These are phyloP conservation scores for Nemania sp. DNA, from an alignment of 2,329 filamentous ascomycete genomes.

Conservation along the genomic window DNA sequence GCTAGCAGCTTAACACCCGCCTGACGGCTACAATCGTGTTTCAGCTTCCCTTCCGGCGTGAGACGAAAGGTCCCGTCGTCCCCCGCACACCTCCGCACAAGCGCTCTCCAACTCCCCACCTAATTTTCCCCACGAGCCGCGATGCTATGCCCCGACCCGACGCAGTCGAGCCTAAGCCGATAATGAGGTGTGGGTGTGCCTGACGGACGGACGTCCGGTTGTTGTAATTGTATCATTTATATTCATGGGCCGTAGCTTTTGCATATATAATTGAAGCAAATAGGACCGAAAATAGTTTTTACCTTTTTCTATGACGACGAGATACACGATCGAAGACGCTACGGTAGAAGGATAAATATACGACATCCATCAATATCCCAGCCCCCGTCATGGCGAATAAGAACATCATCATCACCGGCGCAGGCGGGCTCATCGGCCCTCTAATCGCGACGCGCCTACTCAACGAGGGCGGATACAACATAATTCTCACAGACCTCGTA, in stretches of 20 bases:
- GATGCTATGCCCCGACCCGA: slow-evolving; percentile 10
- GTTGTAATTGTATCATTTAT: too few species aligned
- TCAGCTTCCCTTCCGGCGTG: background rate
- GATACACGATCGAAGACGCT: too few species aligned
- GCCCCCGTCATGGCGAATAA: slow-evolving; percentile 35
- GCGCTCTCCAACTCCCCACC: slow-evolving; percentile 9
- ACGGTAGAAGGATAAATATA: background rate
- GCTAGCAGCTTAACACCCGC: too few species aligned
- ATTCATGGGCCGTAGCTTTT: too few species aligned
- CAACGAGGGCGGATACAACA: slow-evolving; percentile 43
- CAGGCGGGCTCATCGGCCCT: slow-evolving; percentile 41
- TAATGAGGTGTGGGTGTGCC: background rate
- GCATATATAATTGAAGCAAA: too few species aligned
- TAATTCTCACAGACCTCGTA: slow-evolving; percentile 57
- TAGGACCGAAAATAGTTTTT: too few species aligned
- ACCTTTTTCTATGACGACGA: too few species aligned
- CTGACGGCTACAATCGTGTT: too few species aligned
- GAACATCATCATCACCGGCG: slow-evolving; percentile 43
- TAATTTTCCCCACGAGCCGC: slow-evolving; percentile 20
- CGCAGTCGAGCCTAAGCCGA: background rate
- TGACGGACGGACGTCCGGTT: background rate
- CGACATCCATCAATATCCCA: background rate
- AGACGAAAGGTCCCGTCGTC: background rate
- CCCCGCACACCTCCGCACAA: slow-evolving; percentile 13
- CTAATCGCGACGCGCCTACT: slow-evolving; percentile 47